Percentiles rank a stretch among this genome's conserved stretches.
Conservation (phyloP, 208 protist genomes). For the Novymonas esmeraldas region DNA sequence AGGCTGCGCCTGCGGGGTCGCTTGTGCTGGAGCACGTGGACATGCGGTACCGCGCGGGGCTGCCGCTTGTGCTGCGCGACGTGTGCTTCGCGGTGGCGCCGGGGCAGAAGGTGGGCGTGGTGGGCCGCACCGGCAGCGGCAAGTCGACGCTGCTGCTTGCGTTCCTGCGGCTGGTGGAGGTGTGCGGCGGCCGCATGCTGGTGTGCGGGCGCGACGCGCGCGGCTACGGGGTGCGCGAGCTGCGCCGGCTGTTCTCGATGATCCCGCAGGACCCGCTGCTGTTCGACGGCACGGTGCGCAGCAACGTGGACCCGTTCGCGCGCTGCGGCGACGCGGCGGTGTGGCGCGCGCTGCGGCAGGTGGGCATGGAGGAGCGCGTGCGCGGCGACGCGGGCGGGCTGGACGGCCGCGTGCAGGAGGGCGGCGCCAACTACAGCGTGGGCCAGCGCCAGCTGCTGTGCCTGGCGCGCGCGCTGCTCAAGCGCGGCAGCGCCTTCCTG, state of each 20-base stretch:
- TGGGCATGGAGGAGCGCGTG: constrained; percentile 48
- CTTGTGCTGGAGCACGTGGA: too few species aligned
- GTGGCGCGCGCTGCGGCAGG: constrained; percentile 52
- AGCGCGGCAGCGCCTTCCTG: constrained; percentile 57
- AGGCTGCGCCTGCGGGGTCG: too few species aligned
- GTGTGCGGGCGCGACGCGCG: constrained; percentile 43
- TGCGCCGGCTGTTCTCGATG: constrained; percentile 78
- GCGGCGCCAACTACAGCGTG: constrained; percentile 70
- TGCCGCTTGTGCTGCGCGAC: too few species aligned
- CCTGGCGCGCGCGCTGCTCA: constrained; percentile 72
- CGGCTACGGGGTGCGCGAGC: constrained; percentile 39
- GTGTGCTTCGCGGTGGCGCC: too few species aligned
- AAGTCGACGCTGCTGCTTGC: constrained; percentile 78
- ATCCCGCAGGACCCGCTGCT: constrained; percentile 86
- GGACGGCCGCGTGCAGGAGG: constrained; percentile 57
- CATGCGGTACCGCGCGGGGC: too few species aligned
- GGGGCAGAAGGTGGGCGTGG: too few species aligned
- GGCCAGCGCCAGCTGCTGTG: constrained; percentile 81
- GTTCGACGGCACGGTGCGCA: constrained; percentile 77
- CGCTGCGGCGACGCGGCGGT: constrained; percentile 41
- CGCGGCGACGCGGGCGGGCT: constrained; percentile 27
- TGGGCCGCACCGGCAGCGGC: too few species aligned
- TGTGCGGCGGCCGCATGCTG: constrained; percentile 55
- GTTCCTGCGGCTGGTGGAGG: constrained; percentile 68
- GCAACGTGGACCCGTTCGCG: constrained; percentile 79